These are phyloP conservation scores for Trametes meyenii DNA, from an alignment of 768 basidiomycete species.

Conservation along the genomic window DNA sequence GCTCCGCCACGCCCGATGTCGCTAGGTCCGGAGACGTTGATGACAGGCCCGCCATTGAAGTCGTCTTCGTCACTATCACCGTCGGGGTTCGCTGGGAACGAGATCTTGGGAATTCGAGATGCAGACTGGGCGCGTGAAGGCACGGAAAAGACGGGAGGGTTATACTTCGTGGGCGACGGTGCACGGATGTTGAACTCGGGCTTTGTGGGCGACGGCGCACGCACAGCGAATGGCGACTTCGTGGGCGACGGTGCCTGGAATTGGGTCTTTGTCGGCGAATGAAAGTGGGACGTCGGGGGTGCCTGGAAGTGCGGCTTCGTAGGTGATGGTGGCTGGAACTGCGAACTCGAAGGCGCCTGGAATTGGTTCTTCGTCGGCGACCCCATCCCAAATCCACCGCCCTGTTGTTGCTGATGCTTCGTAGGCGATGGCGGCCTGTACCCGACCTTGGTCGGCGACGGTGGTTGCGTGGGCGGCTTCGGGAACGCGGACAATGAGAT, in stretches of 20 bases:
- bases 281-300: neutral
- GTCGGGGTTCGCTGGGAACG: slow-evolving; percentile 39
- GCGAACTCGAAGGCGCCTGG: too few relatives aligned
- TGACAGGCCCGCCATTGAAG: slow-evolving; percentile 27
- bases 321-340: neutral
- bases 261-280: neutral
- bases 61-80: slow-evolving; percentile 26
- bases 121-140: neutral
- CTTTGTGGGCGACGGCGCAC: neutral
- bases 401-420: neutral
- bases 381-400: too few relatives aligned
- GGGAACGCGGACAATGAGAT: slow-evolving; percentile 31
- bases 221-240: neutral
- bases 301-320: neutral
- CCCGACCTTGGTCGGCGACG: slow-evolving; percentile 10
- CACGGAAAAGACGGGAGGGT: neutral
- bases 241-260: neutral
- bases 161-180: slow-evolving; percentile 8
- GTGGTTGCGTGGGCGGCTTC: slow-evolving; percentile 29
- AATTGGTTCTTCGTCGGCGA: too few relatives aligned
- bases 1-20: neutral
- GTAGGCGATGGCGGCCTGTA: slow-evolving; percentile 11
- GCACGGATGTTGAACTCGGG: slow-evolving; percentile 5
- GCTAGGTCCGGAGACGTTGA: slow-evolving; percentile 16
- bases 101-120: slow-evolving; percentile 48